Conservation (phyloP, 2,329 filamentous ascomycete species). For the Botrytis pseudocinerea region DNA sequence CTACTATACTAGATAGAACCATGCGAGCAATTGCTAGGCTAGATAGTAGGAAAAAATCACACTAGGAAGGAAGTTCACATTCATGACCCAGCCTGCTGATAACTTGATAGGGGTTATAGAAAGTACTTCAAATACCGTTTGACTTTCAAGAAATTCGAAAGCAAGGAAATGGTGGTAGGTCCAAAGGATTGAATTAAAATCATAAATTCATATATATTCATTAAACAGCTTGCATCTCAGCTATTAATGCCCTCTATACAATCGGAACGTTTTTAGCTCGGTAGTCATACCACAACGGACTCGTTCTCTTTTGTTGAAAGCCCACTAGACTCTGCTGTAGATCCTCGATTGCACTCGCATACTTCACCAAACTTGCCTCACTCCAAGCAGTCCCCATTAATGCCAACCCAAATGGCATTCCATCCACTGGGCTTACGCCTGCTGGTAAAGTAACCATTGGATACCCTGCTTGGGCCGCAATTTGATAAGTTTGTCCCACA, state of each 20-base stretch:
- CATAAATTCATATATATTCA: neutral
- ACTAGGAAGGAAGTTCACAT: too few species aligned
- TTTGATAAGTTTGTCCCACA: slow-evolving; percentile 66
- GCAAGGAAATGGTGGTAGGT: neutral
- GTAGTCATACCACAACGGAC: slow-evolving; percentile 56
- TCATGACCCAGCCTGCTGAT: neutral
- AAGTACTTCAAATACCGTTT: neutral
- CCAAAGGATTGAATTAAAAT: neutral
- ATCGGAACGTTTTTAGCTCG: slow-evolving; percentile 48
- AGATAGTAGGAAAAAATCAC: too few species aligned
- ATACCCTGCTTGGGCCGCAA: slow-evolving; percentile 75
- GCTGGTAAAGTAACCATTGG: slow-evolving; percentile 70
- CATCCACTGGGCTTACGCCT: slow-evolving; percentile 53
- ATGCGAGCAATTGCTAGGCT: too few species aligned
- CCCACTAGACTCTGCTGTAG: slow-evolving; percentile 44
- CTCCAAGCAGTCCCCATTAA: slow-evolving; percentile 63
- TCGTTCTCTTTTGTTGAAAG: slow-evolving; percentile 49
- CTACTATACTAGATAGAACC: too few species aligned
- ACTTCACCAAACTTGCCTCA: slow-evolving; percentile 58
- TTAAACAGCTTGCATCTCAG: neutral
- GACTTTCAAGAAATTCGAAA: neutral
- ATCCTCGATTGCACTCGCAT: slow-evolving; percentile 64
- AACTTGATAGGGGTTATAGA: neutral
- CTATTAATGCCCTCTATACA: neutral
- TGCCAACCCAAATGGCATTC: slow-evolving; percentile 63